These are phyloP conservation scores for Phytophthora chlamydospora DNA, from an alignment of 352 stramenopile species.

Conservation along the genomic window DNA sequence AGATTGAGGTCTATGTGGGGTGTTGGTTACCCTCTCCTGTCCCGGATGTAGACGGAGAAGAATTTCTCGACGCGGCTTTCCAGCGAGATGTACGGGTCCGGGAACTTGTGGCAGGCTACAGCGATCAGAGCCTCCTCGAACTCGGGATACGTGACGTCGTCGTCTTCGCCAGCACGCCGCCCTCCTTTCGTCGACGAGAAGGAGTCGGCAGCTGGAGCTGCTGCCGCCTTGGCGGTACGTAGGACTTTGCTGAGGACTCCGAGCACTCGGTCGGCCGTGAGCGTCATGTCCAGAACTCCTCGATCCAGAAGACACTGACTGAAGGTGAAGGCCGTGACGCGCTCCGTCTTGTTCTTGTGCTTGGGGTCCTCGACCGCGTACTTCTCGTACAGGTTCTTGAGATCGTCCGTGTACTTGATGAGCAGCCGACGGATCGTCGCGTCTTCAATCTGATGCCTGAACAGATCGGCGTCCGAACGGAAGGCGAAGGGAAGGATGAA, in stretches of 20 bases:
- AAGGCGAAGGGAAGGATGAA: constrained; percentile 78
- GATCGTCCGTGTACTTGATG: constrained; percentile 66
- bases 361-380: constrained; percentile 59
- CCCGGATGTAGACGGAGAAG: constrained; percentile 67
- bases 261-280: constrained; percentile 67
- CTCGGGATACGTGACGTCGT: constrained; percentile 64
- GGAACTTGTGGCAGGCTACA: constrained; percentile 79
- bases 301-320: constrained; percentile 68
- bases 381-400: constrained; percentile 58
- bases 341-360: constrained; percentile 43
- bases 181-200: neutral
- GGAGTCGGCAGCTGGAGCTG: neutral
- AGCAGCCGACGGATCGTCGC: constrained; percentile 64
- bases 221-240: constrained; percentile 18
- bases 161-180: constrained; percentile 39
- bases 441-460: constrained; percentile 76
- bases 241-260: constrained; percentile 64
- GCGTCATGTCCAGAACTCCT: constrained; percentile 61
- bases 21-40: constrained; percentile 14
- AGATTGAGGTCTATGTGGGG: constrained; percentile 7
- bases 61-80: constrained; percentile 83
- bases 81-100: constrained; percentile 77
- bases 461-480: constrained; percentile 72
- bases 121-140: constrained; percentile 78
- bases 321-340: constrained; percentile 69